Conservation (phyloP, 2,329 filamentous ascomycete genomes). For the Fusarium penzigii region DNA sequence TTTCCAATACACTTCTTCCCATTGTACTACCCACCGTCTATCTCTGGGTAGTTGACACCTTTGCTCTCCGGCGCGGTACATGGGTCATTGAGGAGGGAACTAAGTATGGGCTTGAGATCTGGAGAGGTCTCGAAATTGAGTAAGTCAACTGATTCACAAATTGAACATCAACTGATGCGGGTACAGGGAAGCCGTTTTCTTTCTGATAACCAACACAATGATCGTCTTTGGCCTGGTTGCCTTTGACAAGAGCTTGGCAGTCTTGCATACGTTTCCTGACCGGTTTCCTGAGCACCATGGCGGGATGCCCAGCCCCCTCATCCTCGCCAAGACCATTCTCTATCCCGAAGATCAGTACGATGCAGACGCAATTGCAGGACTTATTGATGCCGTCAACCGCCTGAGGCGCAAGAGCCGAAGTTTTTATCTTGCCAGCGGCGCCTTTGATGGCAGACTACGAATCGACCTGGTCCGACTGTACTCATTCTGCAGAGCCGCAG, state of each 20-base stretch:
- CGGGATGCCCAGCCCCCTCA: conserved; percentile 44
- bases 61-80: conserved; percentile 66
- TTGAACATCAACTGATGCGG: accelerated
- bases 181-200: conserved; percentile 65
- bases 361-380: conserved; percentile 54
- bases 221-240: conserved; percentile 70
- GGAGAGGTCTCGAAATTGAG: conserved; percentile 69
- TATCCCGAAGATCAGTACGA: conserved; percentile 53
- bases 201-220: conserved; percentile 67
- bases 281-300: conserved; percentile 53
- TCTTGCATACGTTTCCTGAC: conserved; percentile 63
- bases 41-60: conserved; percentile 71
- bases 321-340: conserved; percentile 53
- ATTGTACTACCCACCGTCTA: conserved; percentile 67
- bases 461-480: conserved; percentile 71
- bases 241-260: conserved; percentile 68
- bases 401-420: conserved; percentile 68
- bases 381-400: conserved; percentile 59
- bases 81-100: conserved; percentile 71
- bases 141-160: not conserved
- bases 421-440: conserved; percentile 71
- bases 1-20: conserved; percentile 57
- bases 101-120: conserved; percentile 64
- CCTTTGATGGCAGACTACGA: conserved; percentile 67
- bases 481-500: conserved; percentile 72